These are phyloP conservation scores for Blastocystis sp. DNA, from an alignment of 352 stramenopile species.

Conservation along the genomic window DNA sequence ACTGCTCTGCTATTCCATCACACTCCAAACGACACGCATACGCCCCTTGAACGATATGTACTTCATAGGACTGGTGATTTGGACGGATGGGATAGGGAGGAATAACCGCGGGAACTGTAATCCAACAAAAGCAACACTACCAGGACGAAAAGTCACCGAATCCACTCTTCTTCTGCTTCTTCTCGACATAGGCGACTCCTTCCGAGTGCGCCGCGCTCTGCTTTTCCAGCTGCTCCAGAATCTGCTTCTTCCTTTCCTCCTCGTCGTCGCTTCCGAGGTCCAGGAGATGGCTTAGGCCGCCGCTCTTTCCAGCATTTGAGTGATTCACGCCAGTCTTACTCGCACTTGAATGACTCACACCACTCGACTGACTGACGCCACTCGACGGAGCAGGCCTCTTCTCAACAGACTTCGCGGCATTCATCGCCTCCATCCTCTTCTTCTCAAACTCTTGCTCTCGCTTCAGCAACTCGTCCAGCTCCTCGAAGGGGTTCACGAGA, in stretches of 20 bases:
- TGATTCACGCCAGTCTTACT: too few relatives aligned
- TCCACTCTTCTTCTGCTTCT: conserved; percentile 75
- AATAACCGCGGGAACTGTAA: not conserved
- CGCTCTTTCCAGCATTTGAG: too few relatives aligned
- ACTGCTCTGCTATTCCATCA: conserved; percentile 82
- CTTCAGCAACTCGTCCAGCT: conserved; percentile 76
- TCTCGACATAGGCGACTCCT: conserved; percentile 43
- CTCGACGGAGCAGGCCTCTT: too few relatives aligned
- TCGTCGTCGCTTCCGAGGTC: conserved; percentile 77
- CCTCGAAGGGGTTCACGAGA: conserved; percentile 86
- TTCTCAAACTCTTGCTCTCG: conserved; percentile 51
- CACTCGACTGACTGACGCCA: too few relatives aligned
- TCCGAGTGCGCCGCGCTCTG: not conserved
- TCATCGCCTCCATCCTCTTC: not conserved
- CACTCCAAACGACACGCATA: not conserved
- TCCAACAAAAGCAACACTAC: conserved; percentile 76
- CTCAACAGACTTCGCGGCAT: not conserved
- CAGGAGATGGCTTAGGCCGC: not conserved
- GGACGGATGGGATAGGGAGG: not conserved
- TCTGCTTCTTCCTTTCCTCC: conserved; percentile 78
- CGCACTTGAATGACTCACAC: too few relatives aligned
- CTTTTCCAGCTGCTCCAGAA: conserved; percentile 76
- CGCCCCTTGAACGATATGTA: conserved; percentile 69
- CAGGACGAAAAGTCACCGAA: conserved; percentile 84
- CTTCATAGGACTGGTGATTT: conserved; percentile 61